Evolutionary conservation across 768 basidiomycete genomes (phyloP).

Genomic region (Russula dissimulans): DNA sequence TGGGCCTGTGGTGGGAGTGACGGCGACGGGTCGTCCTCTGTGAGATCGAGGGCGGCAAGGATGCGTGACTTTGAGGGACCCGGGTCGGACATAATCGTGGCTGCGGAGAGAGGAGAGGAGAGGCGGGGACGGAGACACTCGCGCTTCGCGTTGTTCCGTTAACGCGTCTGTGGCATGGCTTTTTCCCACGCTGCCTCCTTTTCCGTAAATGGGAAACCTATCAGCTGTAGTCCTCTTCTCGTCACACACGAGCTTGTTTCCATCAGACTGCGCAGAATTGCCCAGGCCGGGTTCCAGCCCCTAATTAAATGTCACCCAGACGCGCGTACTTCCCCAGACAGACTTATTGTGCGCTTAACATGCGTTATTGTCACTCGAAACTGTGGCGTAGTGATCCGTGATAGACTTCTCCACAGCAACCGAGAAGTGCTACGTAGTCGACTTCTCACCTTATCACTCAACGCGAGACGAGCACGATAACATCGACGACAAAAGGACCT

Average conservation of each 20-base stretch:
- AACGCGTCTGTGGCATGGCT: constrained; percentile 4
- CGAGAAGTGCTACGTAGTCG: background rate
- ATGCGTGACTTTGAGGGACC: constrained; percentile 15
- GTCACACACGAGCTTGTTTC: too few relatives aligned
- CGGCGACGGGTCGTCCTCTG: background rate
- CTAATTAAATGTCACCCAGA: too few relatives aligned
- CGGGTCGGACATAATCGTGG: background rate
- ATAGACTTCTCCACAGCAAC: background rate
- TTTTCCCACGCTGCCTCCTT: background rate
- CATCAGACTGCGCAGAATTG: too few relatives aligned
- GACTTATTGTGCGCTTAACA: too few relatives aligned
- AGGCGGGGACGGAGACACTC: too few relatives aligned
- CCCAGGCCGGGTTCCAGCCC: too few relatives aligned
- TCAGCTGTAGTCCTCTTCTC: background rate
- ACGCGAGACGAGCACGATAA: background rate
- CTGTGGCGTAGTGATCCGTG: background rate
- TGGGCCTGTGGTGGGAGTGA: background rate
- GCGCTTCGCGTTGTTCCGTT: background rate
- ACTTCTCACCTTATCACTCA: background rate
- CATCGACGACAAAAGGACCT: background rate
- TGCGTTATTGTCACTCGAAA: too few relatives aligned
- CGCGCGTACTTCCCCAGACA: too few relatives aligned
- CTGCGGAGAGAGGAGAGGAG: background rate
- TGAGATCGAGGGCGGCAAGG: constrained; percentile 17
- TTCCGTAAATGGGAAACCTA: background rate